Evolutionary conservation across 352 stramenopile species (phyloP).

Genomic region (Pythium dissimile): DNA sequence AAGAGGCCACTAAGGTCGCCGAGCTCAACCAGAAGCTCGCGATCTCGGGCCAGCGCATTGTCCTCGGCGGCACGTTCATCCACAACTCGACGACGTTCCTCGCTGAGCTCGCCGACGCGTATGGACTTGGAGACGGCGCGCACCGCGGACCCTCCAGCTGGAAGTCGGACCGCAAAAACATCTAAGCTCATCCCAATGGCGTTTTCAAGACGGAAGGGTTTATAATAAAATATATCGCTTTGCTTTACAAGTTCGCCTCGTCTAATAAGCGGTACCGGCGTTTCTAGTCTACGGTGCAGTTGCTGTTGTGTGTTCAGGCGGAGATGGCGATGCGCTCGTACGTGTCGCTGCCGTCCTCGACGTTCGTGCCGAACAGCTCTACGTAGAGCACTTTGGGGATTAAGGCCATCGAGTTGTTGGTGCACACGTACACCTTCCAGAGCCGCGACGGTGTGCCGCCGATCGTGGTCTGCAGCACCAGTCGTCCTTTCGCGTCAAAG

Average conservation of each 20-base stretch:
- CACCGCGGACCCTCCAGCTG: conserved; percentile 20
- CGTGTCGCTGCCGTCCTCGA: conserved; percentile 46
- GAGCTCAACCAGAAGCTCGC: conserved; percentile 93
- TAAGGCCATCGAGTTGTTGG: conserved; percentile 46
- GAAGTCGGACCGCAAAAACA: conserved; percentile 66
- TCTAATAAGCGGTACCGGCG: background rate
- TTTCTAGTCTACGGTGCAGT: background rate
- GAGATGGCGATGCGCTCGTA: conserved; percentile 63
- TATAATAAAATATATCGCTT: too few species aligned
- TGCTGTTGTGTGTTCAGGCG: background rate
- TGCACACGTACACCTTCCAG: conserved; percentile 77
- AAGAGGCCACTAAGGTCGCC: conserved; percentile 97
- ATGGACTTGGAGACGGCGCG: conserved; percentile 29
- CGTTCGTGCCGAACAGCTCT: conserved; percentile 56
- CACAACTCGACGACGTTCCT: conserved; percentile 98
- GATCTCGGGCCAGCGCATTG: conserved; percentile 81
- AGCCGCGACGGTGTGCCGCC: conserved; percentile 39
- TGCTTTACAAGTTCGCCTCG: too few species aligned
- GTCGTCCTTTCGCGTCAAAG: conserved; percentile 45
- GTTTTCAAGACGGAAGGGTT: background rate
- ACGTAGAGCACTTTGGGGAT: conserved; percentile 78
- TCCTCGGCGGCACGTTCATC: conserved; percentile 95
- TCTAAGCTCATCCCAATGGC: background rate
- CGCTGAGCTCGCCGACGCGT: conserved; percentile 84
- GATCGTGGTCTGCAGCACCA: conserved; percentile 62